A percentile compares a stretch with the other conserved stretches of the same genome.
These are phyloP conservation scores for Nothophoma quercina DNA, from an alignment of 2,329 filamentous ascomycete genomes.

Conservation along the genomic window DNA sequence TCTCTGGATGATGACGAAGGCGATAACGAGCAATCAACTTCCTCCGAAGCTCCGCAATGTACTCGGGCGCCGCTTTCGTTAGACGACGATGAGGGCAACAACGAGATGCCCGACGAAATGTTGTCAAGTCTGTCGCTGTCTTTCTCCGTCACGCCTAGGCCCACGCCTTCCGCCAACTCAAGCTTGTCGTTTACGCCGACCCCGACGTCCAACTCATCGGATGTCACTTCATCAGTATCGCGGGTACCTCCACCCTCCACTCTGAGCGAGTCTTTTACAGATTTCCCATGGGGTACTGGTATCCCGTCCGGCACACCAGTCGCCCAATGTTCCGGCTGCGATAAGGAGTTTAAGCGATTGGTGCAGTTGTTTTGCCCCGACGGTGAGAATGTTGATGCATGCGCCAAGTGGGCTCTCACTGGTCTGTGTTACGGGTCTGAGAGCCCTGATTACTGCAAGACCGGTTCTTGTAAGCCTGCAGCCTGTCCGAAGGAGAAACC, in stretches of 20 bases:
- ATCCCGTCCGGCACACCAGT: neutral
- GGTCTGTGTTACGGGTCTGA: neutral
- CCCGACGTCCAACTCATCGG: too few species aligned
- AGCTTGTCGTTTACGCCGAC: neutral
- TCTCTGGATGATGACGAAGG: constrained; percentile 30
- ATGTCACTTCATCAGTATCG: neutral
- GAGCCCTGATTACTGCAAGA: constrained; percentile 2
- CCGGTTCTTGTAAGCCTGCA: neutral
- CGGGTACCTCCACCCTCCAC: constrained; percentile 1
- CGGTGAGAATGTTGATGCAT: neutral
- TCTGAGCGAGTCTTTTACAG: neutral
- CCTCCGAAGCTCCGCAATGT: constrained; percentile 23
- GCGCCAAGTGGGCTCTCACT: constrained; percentile 5
- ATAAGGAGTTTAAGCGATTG: neutral
- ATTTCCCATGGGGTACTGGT: neutral
- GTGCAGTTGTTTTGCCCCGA: neutral
- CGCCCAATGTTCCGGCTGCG: neutral
- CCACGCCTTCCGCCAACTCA: neutral
- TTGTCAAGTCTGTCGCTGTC: neutral
- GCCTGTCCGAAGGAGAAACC: constrained; percentile 6
- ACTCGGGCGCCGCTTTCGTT: constrained; percentile 30
- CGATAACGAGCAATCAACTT: neutral
- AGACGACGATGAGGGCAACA: constrained; percentile 39
- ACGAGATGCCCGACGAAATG: constrained; percentile 6
- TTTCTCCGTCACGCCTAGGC: neutral